Evolutionary conservation across 106 monocot genomes (phyloP).

Genomic region (Dioscorea zingiberensis): DNA sequence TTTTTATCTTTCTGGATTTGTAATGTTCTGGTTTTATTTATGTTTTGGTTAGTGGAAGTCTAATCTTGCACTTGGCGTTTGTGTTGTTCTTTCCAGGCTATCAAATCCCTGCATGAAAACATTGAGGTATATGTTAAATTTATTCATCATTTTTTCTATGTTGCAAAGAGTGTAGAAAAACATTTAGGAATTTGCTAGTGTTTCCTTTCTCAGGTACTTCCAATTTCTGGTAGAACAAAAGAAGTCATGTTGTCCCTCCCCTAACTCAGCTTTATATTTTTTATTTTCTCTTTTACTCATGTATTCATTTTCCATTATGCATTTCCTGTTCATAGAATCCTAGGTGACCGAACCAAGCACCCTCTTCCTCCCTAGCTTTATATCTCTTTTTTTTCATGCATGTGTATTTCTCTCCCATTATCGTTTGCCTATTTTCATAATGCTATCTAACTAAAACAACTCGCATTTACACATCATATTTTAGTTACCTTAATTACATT

Average conservation of each 20-base stretch:
- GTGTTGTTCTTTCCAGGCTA: conserved; percentile 30
- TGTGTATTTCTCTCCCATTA: no score
- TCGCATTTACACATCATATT: no score
- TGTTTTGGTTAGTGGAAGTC: background rate
- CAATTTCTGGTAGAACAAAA: no score
- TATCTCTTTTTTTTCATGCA: no score
- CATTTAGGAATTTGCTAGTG: no score
- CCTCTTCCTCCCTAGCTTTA: no score
- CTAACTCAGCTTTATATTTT: background rate
- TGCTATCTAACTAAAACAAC: no score
- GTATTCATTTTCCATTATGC: background rate
- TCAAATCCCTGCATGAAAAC: conserved; percentile 42
- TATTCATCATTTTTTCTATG: background rate
- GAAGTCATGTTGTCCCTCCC: background rate
- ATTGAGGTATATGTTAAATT: conserved; percentile 31
- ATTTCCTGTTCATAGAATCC: no score
- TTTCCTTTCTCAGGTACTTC: no score
- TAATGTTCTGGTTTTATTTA: background rate
- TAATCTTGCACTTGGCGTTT: background rate
- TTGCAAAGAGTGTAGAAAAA: background rate
- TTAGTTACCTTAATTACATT: no score
- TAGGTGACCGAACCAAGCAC: no score
- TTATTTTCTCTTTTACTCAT: background rate
- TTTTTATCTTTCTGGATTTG: background rate
- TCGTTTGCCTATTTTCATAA: no score